Base-by-base conservation (phyloP, 2,329 filamentous ascomycete species). In the Hypoxylon rubiginosum region DNA sequence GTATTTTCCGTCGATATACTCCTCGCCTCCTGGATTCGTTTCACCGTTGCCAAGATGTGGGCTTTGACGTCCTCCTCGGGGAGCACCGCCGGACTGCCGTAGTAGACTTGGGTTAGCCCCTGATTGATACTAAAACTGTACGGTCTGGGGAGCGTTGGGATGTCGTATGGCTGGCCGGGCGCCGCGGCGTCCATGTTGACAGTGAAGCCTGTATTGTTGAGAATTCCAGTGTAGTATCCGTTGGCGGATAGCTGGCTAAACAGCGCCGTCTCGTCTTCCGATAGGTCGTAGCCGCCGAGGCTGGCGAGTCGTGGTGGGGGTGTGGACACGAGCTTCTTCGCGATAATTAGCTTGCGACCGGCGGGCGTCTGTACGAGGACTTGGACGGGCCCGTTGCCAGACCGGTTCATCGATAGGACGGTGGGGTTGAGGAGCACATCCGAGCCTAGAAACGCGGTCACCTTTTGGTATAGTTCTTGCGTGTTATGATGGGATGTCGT, bases 301-400 rank as follows among this genome's bases (percentile, higher is more conserved):
- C 76, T 78, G 0, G 76, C 67, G 3, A 79, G 48, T 30, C 74
- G 75, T 2, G 80, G 82, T 0, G 82, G 82, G 8, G 81, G 77
- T n/a, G 81, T 73, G 17, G 81, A 74, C 10, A 85, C 66, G 1
- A 85, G 68, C 55, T 81, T 79, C 36, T 78, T 78, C 2, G 80
- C 80, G 48, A 73, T 62, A 46, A 85, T 74, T 11, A 76, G 66
- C 53, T 74, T 75, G 0, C 32, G 60, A 3, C 78, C 78, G 2
- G 67, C 57, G 7, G 77, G 71, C 2, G 79, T 78, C 13, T 39
- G 39, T 17, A 69, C 67, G 21, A 48, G 54, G 32, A 69, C 59
- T 21, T 28, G 58, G 49, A 69, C 67, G 39, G 65, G 28, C 11
- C 67, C 67, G 17, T 19, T 57, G 15, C 17, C 53, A n/a, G 57